phyloP scores from a whole-genome alignment of 2,329 filamentous ascomycete genomes.

The Didymella glomerata region DNA sequence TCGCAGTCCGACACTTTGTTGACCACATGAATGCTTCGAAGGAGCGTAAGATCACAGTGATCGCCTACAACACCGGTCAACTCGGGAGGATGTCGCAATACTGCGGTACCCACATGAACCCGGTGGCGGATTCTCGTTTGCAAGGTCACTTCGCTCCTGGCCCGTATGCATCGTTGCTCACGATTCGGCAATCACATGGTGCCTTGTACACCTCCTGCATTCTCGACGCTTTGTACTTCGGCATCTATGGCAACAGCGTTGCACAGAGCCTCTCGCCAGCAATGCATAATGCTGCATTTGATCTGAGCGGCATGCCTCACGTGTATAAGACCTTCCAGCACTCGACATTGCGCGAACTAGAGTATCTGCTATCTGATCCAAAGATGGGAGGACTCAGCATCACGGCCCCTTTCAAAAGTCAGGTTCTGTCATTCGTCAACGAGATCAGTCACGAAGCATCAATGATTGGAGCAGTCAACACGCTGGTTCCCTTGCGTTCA shows the following conservation, averaged over 20 bases:
- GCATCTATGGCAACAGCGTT: slow-evolving; percentile 6
- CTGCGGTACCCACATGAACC: background rate
- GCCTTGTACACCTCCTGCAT: slow-evolving; percentile 5
- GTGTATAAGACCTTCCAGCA: background rate
- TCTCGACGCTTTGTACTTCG: slow-evolving; percentile 5
- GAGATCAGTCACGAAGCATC: slow-evolving; percentile 5
- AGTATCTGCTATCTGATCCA: background rate
- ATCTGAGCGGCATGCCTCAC: slow-evolving; percentile 5
- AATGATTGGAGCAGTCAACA: slow-evolving; percentile 4
- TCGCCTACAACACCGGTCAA: slow-evolving; percentile 5
- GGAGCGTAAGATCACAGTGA: background rate
- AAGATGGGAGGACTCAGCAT: slow-evolving; percentile 2
- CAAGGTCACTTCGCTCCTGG: background rate
- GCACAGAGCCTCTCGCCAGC: slow-evolving; percentile 6
- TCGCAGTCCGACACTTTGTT: slow-evolving; percentile 5
- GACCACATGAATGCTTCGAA: background rate
- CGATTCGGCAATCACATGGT: background rate
- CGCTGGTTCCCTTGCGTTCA: slow-evolving; percentile 3
- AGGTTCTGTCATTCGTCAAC: background rate
- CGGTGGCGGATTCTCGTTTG: slow-evolving; percentile 1
- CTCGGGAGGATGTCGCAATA: slow-evolving; percentile 3
- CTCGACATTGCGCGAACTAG: background rate
- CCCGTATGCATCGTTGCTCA: background rate
- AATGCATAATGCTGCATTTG: slow-evolving; percentile 9
- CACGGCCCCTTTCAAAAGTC: slow-evolving; percentile 6